phyloP scores from a whole-genome alignment of 2,329 filamentous ascomycete species.

The Penicillium fuscoglaucum region DNA sequence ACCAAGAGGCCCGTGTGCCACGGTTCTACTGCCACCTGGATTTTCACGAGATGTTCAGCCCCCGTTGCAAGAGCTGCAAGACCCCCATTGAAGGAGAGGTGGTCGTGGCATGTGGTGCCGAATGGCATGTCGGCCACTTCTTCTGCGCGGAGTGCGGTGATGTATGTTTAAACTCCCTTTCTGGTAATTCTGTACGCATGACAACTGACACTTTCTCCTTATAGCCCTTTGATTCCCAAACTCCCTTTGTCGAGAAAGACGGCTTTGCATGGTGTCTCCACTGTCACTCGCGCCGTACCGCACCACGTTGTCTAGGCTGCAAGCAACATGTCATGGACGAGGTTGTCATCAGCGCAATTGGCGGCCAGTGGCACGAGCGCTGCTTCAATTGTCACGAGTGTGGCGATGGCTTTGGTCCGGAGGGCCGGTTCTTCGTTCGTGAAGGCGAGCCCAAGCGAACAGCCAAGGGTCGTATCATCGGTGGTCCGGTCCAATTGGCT shows the following conservation, averaged over 20 bases:
- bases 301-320: slow-evolving; percentile 85
- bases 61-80: slow-evolving; percentile 91
- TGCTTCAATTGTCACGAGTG: slow-evolving; percentile 84
- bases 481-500: slow-evolving; percentile 55
- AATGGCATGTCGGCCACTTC: slow-evolving; percentile 97
- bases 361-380: slow-evolving; percentile 86
- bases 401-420: slow-evolving; percentile 57
- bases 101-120: slow-evolving; percentile 86
- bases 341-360: slow-evolving; percentile 83
- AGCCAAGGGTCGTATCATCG: slow-evolving; percentile 49
- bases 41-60: slow-evolving; percentile 92
- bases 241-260: slow-evolving; percentile 94
- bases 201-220: slow-evolving; percentile 15
- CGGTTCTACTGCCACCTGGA: slow-evolving; percentile 98
- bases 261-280: slow-evolving; percentile 95
- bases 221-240: slow-evolving; percentile 59
- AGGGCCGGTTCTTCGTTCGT: slow-evolving; percentile 64
- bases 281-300: slow-evolving; percentile 89
- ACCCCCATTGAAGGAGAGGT: slow-evolving; percentile 96
- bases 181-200: neutral
- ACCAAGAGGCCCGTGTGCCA: slow-evolving; percentile 62
- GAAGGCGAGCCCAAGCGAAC: slow-evolving; percentile 52
- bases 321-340: slow-evolving; percentile 82
- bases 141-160: slow-evolving; percentile 99
- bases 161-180: slow-evolving; percentile 36